phyloP scores from a whole-genome alignment of 106 monocot genomes.

The Gastrodia elata region DNA sequence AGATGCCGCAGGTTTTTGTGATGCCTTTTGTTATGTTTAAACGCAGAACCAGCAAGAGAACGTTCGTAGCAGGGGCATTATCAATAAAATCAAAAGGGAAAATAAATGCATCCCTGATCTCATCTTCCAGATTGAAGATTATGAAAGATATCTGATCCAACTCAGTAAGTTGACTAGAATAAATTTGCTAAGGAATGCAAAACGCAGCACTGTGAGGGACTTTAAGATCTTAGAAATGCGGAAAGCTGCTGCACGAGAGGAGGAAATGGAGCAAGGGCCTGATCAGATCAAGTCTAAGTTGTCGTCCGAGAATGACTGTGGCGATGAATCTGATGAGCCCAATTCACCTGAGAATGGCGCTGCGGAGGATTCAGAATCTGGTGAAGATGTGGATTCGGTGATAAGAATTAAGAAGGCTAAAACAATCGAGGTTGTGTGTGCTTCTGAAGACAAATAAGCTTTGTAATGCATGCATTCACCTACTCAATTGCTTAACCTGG shows the following conservation, averaged over 20 bases:
- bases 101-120: constrained; percentile 81
- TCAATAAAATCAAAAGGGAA: constrained; percentile 81
- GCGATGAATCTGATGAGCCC: constrained; percentile 24
- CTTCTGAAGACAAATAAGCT: constrained; percentile 55
- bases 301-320: constrained; percentile 31
- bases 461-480: neutral
- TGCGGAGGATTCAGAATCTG: constrained; percentile 37
- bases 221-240: constrained; percentile 59
- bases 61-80: constrained; percentile 24
- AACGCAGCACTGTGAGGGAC: constrained; percentile 83
- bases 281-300: constrained; percentile 14
- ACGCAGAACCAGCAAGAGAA: constrained; percentile 54
- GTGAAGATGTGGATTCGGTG: constrained; percentile 31
- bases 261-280: constrained; percentile 15
- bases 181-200: constrained; percentile 82
- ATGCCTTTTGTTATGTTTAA: neutral
- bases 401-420: constrained; percentile 42
- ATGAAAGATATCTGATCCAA: constrained; percentile 82
- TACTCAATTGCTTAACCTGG: neutral
- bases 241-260: constrained; percentile 8
- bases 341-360: constrained; percentile 11
- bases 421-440: constrained; percentile 38
- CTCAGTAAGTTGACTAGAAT: constrained; percentile 73
- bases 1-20: neutral
- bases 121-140: constrained; percentile 91